Percentiles rank a stretch among this genome's conserved stretches.
Evolutionary conservation across 805 yeast species (phyloP).

Genomic region (Citeromyces nyonsensis): DNA sequence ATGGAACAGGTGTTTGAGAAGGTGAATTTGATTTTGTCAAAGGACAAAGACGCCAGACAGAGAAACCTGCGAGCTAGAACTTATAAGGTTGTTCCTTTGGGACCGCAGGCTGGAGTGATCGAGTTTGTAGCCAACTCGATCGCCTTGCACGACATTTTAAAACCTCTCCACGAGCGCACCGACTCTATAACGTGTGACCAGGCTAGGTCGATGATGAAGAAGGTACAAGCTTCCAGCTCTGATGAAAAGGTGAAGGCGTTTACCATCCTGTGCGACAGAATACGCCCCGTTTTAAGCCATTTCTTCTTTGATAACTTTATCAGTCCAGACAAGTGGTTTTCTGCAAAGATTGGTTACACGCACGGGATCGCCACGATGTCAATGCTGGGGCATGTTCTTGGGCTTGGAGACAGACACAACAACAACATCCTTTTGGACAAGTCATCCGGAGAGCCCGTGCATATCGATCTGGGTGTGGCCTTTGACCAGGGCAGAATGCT

Average conservation of each 20-base stretch:
- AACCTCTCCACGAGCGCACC: constrained; percentile 38
- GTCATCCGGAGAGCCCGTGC: constrained; percentile 81
- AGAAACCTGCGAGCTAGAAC: constrained; percentile 59
- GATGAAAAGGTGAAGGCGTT: constrained; percentile 29
- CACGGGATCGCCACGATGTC: constrained; percentile 77
- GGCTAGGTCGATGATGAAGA: constrained; percentile 54
- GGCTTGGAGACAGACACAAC: constrained; percentile 91
- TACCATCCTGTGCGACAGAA: constrained; percentile 25
- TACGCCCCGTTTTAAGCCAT: constrained; percentile 52
- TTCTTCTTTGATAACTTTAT: constrained; percentile 58
- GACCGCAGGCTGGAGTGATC: constrained; percentile 75
- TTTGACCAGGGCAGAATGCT: constrained; percentile 84
- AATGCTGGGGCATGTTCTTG: constrained; percentile 76
- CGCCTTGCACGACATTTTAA: constrained; percentile 55
- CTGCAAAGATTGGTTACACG: constrained; percentile 45
- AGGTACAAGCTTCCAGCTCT: constrained; percentile 28
- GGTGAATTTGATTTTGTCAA: constrained; percentile 51
- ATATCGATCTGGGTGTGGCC: constrained; percentile 91
- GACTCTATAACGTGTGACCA: constrained; percentile 32
- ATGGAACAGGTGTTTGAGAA: constrained; percentile 95
- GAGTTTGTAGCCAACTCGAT: constrained; percentile 76
- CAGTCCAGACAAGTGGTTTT: constrained; percentile 64
- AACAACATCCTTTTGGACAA: constrained; percentile 78
- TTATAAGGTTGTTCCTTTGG: constrained; percentile 81
- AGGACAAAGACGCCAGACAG: constrained; percentile 37